phyloP scores from a whole-genome alignment of 1,284 basidiomycete genomes.

The Trametes polyzona region DNA sequence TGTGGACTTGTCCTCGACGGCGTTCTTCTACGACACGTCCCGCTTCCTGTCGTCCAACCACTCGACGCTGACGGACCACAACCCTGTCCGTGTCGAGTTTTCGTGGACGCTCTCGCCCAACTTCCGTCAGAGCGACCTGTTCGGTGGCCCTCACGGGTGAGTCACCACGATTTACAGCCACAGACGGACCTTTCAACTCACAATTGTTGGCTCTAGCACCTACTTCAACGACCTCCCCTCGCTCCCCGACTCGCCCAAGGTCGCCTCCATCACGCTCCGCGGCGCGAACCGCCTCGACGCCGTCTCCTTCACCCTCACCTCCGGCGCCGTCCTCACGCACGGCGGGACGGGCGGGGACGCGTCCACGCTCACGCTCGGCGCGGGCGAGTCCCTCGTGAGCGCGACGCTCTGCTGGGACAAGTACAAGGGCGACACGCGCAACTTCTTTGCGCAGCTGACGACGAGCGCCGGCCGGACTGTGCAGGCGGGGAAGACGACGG shows the following conservation, averaged over 20 bases:
- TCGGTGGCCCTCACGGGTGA: conserved; percentile 16
- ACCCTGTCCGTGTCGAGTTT: conserved; percentile 14
- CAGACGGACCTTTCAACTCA: not conserved
- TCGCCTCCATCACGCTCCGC: conserved; percentile 11
- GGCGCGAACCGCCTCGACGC: conserved; percentile 12
- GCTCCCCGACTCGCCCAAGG: conserved; percentile 5
- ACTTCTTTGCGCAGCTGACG: conserved; percentile 12
- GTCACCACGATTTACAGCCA: not conserved
- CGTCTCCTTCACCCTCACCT: conserved; percentile 11
- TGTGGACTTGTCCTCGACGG: conserved; percentile 2
- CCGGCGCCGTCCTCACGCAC: conserved; percentile 3
- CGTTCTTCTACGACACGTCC: conserved; percentile 4
- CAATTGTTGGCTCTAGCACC: not conserved
- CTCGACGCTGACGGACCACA: conserved; percentile 15
- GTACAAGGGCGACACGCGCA: conserved; percentile 15
- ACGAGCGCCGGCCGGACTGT: conserved; percentile 8
- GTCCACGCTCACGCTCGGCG: conserved; percentile 2
- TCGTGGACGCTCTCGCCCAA: not conserved
- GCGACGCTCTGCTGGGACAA: conserved; percentile 11
- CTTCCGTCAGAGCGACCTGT: conserved; percentile 14
- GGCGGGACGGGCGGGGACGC: conserved; percentile 14
- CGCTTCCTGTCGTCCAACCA: conserved; percentile 11
- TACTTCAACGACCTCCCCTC: conserved; percentile 15
- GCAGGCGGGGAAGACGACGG: conserved; percentile 2
- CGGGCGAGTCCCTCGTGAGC: conserved; percentile 2